Conservation (phyloP, 1,284 basidiomycete species). For the Irpex sp. region DNA sequence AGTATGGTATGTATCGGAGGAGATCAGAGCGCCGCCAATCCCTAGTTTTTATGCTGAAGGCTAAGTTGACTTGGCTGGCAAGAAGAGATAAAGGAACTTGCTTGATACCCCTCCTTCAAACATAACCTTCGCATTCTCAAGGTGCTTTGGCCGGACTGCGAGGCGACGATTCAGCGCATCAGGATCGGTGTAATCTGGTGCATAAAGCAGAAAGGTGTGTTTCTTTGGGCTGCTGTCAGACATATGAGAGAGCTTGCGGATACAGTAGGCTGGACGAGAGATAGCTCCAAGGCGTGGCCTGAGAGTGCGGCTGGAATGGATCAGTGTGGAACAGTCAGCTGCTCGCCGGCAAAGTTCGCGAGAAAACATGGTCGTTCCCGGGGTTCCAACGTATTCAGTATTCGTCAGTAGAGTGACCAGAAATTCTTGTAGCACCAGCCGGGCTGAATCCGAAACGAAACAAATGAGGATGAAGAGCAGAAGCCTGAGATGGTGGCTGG, state of each 20-base stretch:
- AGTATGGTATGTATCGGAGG: conserved; percentile 7
- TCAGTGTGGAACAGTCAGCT: background rate
- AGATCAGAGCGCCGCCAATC: conserved; percentile 7
- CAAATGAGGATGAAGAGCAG: too few species aligned
- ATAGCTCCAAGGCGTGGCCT: background rate
- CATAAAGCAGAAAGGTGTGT: conserved; percentile 12
- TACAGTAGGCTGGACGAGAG: background rate
- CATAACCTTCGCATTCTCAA: conserved; percentile 5
- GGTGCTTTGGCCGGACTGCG: conserved; percentile 10
- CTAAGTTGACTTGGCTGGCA: background rate
- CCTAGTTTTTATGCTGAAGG: background rate
- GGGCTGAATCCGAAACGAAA: too few species aligned
- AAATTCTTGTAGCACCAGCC: background rate
- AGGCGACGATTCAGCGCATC: conserved; percentile 10
- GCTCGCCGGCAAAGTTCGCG: conserved; percentile 7
- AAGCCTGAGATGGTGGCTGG: too few species aligned
- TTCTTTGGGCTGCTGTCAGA: background rate
- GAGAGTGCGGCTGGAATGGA: background rate
- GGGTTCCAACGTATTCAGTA: background rate
- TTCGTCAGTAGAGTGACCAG: background rate
- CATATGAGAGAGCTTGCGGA: conserved; percentile 3
- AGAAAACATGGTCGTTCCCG: conserved; percentile 4
- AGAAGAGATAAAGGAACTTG: background rate
- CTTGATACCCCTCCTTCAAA: conserved; percentile 4
- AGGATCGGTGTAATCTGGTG: conserved; percentile 12